phyloP scores from a whole-genome alignment of 192 early-diverging fungal genomes.

The Haplosporangium gracile region DNA sequence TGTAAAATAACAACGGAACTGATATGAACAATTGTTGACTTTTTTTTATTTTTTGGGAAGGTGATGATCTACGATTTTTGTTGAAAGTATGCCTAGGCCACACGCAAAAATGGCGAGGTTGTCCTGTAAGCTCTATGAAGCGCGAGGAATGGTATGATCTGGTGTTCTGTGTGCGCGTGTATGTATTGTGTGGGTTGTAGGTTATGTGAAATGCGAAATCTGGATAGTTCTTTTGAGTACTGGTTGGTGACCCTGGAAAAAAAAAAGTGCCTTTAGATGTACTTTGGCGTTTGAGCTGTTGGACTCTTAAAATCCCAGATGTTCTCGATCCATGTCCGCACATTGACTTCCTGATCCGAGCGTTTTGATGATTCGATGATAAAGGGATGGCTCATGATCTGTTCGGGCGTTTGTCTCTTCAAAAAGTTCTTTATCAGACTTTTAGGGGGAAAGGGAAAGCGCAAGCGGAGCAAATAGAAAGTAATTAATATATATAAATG shows the following conservation, averaged over 20 bases:
- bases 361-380: constrained; percentile 68
- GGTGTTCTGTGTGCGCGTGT: not conserved
- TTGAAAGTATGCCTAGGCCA: too few species aligned
- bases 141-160: not conserved
- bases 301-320: constrained; percentile 71
- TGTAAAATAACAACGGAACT: not conserved
- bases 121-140: not conserved
- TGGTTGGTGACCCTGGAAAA: too few species aligned
- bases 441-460: not conserved
- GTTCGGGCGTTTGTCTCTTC: constrained; percentile 74
- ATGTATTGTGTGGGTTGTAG: not conserved
- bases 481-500: constrained; percentile 16
- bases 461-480: constrained; percentile 19
- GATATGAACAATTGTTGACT: not conserved
- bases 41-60: not conserved
- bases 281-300: constrained; percentile 35
- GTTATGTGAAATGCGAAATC: not conserved
- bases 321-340: constrained; percentile 78
- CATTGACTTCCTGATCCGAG: constrained; percentile 67
- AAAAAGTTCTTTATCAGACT: constrained; percentile 83
- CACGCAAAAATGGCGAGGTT: not conserved
- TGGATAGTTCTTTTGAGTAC: too few species aligned
- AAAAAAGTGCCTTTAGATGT: constrained; percentile 6
- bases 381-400: constrained; percentile 79
- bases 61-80: too few species aligned